Conservation (phyloP, 1,284 basidiomycete species). For the Neolentinus lepideus region DNA sequence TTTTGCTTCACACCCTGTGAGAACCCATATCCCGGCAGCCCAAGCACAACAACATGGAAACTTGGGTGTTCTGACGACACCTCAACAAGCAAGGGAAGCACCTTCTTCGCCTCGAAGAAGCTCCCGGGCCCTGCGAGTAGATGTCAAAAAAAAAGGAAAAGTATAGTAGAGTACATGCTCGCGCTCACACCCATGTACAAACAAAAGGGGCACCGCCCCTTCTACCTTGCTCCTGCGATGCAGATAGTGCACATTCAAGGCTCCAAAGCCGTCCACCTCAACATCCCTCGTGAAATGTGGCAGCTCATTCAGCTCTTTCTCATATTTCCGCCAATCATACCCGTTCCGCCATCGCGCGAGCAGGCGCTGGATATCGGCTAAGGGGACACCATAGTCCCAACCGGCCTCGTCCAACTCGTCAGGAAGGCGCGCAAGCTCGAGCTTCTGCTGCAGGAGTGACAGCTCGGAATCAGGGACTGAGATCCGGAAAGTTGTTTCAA, state of each 20-base stretch:
- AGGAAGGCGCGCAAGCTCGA: conserved; percentile 34
- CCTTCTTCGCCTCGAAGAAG: conserved; percentile 48
- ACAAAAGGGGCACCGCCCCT: conserved; percentile 38
- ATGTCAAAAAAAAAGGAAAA: background rate
- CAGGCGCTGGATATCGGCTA: conserved; percentile 32
- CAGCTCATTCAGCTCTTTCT: conserved; percentile 30
- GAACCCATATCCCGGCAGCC: conserved; percentile 26
- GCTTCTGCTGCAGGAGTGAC: conserved; percentile 28
- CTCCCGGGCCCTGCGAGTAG: conserved; percentile 45
- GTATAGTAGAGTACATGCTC: background rate
- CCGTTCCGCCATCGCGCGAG: conserved; percentile 28
- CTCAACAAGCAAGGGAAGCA: conserved; percentile 40
- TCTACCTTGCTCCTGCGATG: conserved; percentile 27
- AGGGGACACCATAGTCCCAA: conserved; percentile 32
- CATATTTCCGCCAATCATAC: conserved; percentile 37
- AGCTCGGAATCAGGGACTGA: conserved; percentile 31
- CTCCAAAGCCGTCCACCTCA: conserved; percentile 26
- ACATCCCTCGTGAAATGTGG: conserved; percentile 37
- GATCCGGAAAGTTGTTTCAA: conserved; percentile 41
- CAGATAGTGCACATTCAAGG: conserved; percentile 35
- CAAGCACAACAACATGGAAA: conserved; percentile 10
- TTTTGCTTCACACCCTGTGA: conserved; percentile 18
- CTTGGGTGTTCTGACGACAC: conserved; percentile 14
- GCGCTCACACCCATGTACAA: conserved; percentile 38
- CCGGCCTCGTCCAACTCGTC: conserved; percentile 37